Percentiles rank a stretch among this genome's conserved stretches.
These are phyloP conservation scores for Mycena latifolia DNA, from an alignment of 768 basidiomycete genomes.

Conservation along the genomic window DNA sequence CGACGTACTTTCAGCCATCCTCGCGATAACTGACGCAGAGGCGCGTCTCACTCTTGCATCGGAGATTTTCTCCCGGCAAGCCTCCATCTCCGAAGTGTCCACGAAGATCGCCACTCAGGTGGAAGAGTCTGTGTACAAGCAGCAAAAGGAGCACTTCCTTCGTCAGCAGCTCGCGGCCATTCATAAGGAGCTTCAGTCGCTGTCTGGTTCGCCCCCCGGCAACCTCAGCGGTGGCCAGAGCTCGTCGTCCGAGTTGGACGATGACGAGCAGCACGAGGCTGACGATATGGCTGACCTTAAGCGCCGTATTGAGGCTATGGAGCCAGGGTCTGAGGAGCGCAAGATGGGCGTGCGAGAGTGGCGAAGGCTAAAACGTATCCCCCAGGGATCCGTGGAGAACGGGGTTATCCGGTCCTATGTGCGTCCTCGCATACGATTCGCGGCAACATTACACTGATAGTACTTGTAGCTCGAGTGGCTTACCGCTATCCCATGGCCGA, in stretches of 20 bases:
- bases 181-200: constrained; percentile 73
- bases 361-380: constrained; percentile 88
- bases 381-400: constrained; percentile 90
- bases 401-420: constrained; percentile 90
- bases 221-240: constrained; percentile 42
- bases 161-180: constrained; percentile 88
- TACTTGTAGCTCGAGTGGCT: constrained; percentile 87
- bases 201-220: constrained; percentile 22
- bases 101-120: constrained; percentile 85
- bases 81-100: constrained; percentile 84
- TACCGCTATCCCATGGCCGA: constrained; percentile 87
- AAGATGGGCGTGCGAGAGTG: constrained; percentile 88
- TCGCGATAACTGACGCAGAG: constrained; percentile 70
- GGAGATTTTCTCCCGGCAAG: constrained; percentile 78
- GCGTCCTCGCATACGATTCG: constrained; percentile 42
- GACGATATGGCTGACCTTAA: constrained; percentile 83
- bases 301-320: constrained; percentile 81
- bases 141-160: constrained; percentile 90
- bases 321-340: constrained; percentile 80
- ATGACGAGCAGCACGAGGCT: constrained; percentile 84
- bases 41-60: constrained; percentile 76
- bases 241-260: constrained; percentile 69
- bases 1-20: constrained; percentile 59
- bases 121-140: constrained; percentile 87
- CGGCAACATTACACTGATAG: constrained; percentile 29